Conservation (phyloP, 2,329 filamentous ascomycete genomes). For the Cladosporium sp. region DNA sequence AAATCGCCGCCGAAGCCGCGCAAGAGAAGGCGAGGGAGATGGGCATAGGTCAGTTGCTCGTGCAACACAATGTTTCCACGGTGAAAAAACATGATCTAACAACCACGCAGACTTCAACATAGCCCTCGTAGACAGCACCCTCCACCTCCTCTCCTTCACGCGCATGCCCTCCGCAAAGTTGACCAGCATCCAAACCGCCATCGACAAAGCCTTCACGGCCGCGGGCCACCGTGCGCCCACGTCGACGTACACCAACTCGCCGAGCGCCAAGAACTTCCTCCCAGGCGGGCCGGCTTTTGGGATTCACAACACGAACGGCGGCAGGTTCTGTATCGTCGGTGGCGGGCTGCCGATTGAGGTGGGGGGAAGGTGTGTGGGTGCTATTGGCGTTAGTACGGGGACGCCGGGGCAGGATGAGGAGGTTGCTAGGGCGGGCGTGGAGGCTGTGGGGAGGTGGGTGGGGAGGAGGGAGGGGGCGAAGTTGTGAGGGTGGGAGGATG, state of each 20-base stretch:
- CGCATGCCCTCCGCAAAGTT: constrained; percentile 48
- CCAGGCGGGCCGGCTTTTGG: constrained; percentile 51
- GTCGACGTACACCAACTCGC: constrained; percentile 42
- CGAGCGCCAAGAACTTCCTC: constrained; percentile 42
- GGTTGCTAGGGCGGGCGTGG: constrained; percentile 49
- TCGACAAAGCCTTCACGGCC: constrained; percentile 59
- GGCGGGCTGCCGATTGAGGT: constrained; percentile 51
- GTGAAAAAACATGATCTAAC: no score
- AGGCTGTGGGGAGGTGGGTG: constrained; percentile 40
- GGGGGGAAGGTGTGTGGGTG: constrained; percentile 49
- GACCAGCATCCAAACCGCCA: constrained; percentile 58
- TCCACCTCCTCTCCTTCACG: constrained; percentile 45
- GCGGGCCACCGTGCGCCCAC: constrained; percentile 52
- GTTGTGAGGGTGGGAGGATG: constrained; percentile 23
- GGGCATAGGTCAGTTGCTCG: constrained; percentile 30
- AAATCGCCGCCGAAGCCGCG: constrained; percentile 31
- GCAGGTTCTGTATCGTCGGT: constrained; percentile 51
- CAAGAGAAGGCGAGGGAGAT: constrained; percentile 34
- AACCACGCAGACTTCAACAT: constrained; percentile 44
- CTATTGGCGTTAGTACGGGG: constrained; percentile 53
- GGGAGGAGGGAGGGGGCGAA: constrained; percentile 35
- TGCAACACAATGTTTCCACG: not conserved
- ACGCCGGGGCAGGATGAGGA: constrained; percentile 53
- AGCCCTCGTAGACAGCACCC: constrained; percentile 43
- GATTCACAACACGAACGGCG: constrained; percentile 50